These are phyloP conservation scores for Tetramitus jugosus DNA, from an alignment of 208 protist species.

Conservation along the genomic window DNA sequence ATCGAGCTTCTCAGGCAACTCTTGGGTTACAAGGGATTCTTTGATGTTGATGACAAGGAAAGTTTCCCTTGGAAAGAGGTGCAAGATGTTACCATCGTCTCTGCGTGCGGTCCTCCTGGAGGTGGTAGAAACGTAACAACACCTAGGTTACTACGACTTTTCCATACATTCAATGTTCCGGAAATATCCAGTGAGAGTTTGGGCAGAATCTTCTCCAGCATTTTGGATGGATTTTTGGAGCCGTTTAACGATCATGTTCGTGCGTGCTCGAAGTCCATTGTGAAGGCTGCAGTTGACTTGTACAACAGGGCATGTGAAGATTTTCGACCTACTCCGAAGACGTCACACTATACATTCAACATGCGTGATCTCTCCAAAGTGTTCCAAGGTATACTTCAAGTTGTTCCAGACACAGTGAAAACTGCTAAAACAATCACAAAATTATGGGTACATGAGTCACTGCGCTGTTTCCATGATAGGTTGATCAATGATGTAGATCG, in stretches of 20 bases:
- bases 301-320: conserved; percentile 73
- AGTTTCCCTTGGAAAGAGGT: conserved; percentile 86
- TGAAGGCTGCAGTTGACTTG: conserved; percentile 73
- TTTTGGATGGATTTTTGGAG: conserved; percentile 74
- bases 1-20: conserved; percentile 94
- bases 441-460: conserved; percentile 90
- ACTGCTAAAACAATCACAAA: conserved; percentile 51
- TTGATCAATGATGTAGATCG: conserved; percentile 84
- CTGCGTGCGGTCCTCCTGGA: conserved; percentile 86
- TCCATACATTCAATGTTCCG: conserved; percentile 83
- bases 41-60: conserved; percentile 72
- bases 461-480: conserved; percentile 92
- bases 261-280: conserved; percentile 54
- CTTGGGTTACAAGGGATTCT: conserved; percentile 88
- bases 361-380: conserved; percentile 92
- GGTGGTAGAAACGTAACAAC: conserved; percentile 87
- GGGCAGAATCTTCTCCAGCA: conserved; percentile 81
- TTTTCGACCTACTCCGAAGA: conserved; percentile 85
- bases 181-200: conserved; percentile 83
- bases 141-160: conserved; percentile 77
- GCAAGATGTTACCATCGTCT: conserved; percentile 83
- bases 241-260: conserved; percentile 68
- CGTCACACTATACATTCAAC: conserved; percentile 97
- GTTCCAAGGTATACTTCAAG: conserved; percentile 82
- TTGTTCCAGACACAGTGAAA: conserved; percentile 65